Percentiles rank a stretch among this genome's conserved stretches.
Conservation (phyloP, 352 stramenopile species). For the Phytophthora pluvialis region DNA sequence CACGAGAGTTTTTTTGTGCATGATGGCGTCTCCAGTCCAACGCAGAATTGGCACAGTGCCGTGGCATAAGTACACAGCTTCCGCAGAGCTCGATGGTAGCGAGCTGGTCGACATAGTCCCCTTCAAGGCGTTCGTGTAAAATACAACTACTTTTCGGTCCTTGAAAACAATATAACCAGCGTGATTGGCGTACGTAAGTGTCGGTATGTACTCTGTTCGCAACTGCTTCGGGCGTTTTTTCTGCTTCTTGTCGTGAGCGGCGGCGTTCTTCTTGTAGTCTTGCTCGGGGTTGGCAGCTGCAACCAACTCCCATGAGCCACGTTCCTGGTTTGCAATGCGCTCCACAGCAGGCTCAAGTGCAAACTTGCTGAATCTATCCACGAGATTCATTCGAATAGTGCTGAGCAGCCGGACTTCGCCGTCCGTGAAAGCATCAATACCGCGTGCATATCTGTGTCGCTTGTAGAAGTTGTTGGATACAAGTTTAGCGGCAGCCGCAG, state of each 20-base stretch:
- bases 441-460: background rate
- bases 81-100: background rate
- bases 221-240: background rate
- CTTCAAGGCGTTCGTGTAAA: constrained; percentile 20
- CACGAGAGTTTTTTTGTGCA: constrained; percentile 6
- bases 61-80: constrained; percentile 8
- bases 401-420: background rate
- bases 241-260: constrained; percentile 2
- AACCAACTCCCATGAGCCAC: background rate
- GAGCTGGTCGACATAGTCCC: background rate
- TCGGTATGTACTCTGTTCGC: constrained; percentile 7
- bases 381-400: constrained; percentile 3
- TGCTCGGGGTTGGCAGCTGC: background rate
- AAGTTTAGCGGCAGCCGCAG: constrained; percentile 9
- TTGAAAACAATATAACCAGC: constrained; percentile 8
- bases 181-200: constrained; percentile 5
- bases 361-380: constrained; percentile 3
- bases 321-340: background rate
- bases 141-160: constrained; percentile 5
- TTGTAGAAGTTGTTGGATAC: constrained; percentile 6
- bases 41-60: constrained; percentile 6
- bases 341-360: constrained; percentile 1
- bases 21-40: constrained; percentile 13
- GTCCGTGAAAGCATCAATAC: background rate
- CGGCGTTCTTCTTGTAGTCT: background rate